phyloP scores from a whole-genome alignment of 2,329 filamentous ascomycete genomes.

The Aspergillus thermomutatus region DNA sequence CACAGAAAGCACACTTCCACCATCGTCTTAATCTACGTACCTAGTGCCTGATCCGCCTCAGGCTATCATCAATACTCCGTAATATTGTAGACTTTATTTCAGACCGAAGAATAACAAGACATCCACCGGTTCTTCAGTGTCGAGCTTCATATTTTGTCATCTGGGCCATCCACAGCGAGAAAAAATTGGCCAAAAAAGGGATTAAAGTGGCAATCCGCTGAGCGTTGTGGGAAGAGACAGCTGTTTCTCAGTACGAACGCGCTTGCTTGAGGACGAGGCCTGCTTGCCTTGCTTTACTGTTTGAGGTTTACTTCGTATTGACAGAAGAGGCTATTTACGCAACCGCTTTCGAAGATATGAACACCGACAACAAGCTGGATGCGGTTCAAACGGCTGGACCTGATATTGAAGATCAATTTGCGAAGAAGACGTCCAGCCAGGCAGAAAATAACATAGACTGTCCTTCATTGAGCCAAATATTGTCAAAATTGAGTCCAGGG shows the following conservation, averaged over 20 bases:
- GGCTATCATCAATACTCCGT: not conserved
- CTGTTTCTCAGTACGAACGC: not conserved
- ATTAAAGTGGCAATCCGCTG: not conserved
- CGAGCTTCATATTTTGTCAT: not conserved
- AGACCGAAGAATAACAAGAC: not conserved
- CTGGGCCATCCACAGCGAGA: not conserved
- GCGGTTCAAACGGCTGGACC: constrained; percentile 3
- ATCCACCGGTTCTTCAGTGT: not conserved
- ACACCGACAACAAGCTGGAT: constrained; percentile 11
- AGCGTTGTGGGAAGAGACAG: not conserved
- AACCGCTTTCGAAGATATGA: constrained; percentile 8
- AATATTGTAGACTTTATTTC: not conserved
- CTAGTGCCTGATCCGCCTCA: not conserved
- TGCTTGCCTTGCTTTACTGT: not conserved
- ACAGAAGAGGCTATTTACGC: not conserved
- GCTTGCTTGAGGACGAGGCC: not conserved
- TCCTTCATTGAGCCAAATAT: constrained; percentile 24
- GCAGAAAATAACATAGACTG: constrained; percentile 12
- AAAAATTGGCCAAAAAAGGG: not conserved
- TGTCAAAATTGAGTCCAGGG: constrained; percentile 20
- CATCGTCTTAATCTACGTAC: not conserved
- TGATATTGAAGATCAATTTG: not conserved
- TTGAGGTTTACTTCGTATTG: not conserved
- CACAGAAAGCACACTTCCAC: not conserved
- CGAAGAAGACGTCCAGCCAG: not conserved